Percentiles rank a stretch among this genome's conserved stretches.
phyloP scores from a whole-genome alignment of 169 alveolate species.

The Eimeria zaria region DNA sequence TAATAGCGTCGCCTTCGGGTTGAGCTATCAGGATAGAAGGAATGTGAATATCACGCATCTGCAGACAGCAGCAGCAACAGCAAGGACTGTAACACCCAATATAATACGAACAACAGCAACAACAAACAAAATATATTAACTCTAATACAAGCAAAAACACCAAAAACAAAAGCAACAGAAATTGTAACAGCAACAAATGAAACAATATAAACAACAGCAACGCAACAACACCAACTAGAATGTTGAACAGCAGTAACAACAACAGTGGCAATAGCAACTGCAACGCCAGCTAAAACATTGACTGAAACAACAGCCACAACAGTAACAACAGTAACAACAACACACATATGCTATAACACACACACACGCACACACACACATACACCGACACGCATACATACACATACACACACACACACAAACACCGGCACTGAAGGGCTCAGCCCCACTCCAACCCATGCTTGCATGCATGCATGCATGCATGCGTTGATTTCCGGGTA shows the following conservation, averaged over 20 bases:
- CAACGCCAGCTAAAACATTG: no score
- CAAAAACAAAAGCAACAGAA: no score
- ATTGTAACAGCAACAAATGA: not conserved
- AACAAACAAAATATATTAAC: no score
- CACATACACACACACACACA: no score
- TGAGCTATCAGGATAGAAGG: conserved; percentile 72
- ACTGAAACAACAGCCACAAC: not conserved
- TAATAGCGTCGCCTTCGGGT: conserved; percentile 55
- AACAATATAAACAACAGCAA: not conserved
- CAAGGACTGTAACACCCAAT: not conserved
- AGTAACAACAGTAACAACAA: not conserved
- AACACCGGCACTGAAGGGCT: not conserved
- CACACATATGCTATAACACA: no score
- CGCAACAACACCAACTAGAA: not conserved
- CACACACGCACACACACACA: no score
- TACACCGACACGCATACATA: no score
- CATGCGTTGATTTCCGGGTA: not conserved
- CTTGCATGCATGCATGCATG: not conserved
- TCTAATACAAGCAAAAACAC: no score
- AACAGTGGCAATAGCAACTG: not conserved
- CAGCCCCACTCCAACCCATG: not conserved
- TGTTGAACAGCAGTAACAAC: not conserved
- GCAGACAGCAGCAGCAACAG: not conserved
- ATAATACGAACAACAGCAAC: not conserved
- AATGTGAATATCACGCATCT: conserved; percentile 68